phyloP scores from a whole-genome alignment of 2,329 filamentous ascomycete genomes.

The Verticillium dahliae region DNA sequence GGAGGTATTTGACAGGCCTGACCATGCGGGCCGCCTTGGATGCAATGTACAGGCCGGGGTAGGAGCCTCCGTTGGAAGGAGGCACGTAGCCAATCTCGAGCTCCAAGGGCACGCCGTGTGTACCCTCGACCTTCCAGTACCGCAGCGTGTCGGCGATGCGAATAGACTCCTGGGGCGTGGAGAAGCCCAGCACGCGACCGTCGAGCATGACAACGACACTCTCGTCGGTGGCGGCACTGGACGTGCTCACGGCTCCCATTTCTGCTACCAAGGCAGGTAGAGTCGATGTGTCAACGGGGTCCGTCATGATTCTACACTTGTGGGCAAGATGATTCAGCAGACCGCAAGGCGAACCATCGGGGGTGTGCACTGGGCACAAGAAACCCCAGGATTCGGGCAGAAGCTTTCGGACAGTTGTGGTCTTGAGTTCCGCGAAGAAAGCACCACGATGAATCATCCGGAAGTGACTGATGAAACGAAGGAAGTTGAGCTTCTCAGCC shows the following conservation, averaged over 20 bases:
- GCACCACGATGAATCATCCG: constrained; percentile 98
- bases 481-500: constrained; percentile 97
- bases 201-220: constrained; percentile 88
- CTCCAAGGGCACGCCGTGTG: constrained; percentile 70
- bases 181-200: constrained; percentile 85
- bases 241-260: constrained; percentile 70
- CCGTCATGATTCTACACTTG: constrained; percentile 85
- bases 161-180: constrained; percentile 74
- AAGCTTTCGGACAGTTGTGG: constrained; percentile 91
- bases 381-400: constrained; percentile 98
- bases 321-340: constrained; percentile 92
- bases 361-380: constrained; percentile 93
- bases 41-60: constrained; percentile 92
- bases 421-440: constrained; percentile 97
- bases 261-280: constrained; percentile 69
- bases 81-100: constrained; percentile 92
- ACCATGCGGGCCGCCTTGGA: constrained; percentile 82
- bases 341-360: constrained; percentile 91
- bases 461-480: constrained; percentile 98
- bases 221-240: constrained; percentile 73
- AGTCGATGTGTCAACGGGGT: constrained; percentile 64
- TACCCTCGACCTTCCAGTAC: constrained; percentile 91
- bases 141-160: constrained; percentile 80
- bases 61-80: constrained; percentile 83
- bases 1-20: constrained; percentile 85